Evolutionary conservation across 1,284 basidiomycete genomes (phyloP), one percentile per base, ranked within the genome.

Genomic region (Vanrija sp.): DNA sequence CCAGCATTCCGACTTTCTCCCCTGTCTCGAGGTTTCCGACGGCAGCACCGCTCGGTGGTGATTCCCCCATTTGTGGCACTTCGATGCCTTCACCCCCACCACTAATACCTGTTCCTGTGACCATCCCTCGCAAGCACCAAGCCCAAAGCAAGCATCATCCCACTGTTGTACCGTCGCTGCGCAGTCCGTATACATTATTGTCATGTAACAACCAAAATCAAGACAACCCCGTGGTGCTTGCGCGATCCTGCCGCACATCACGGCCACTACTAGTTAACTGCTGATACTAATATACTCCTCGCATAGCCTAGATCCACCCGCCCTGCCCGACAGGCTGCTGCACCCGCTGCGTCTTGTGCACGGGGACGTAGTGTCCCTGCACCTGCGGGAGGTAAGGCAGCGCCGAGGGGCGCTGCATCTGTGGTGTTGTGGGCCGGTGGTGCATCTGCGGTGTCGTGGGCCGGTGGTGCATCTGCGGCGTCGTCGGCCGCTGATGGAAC

Each of bases 351-450:
- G 25, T 28, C 48, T 42, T 54, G 43, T 49, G 53, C 10, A 46
- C 28, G 18, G 40, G 38, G 29, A 28, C 38, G 38, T 63, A 65
- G 42, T 67, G 64, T 49, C 67, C 49, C 44, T 34, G 52, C 9
- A 2, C 7, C 18, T 47, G 46, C 6, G 16, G 46, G n/a, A 28
- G 6, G n/a, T 47, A 28, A 18, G 34, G 28, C 10, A 14, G 16
- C 34, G n/a, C 18, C 38, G 21, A 34, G 19, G 38, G 47, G 3
- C 47, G 34, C 18, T 18, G 23, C 38, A 39, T 46, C 44, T 46
- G 44, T 6, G 34, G 34, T 34, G 34, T 34, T 5, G 34, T 34
- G 12, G 34, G 34, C 12, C 34, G 21, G 21, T 23, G 21, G 21
- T 23, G 21, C 21, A 23, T 46, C 44, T 46, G 44, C 9, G 34